Conservation (phyloP, 1,284 basidiomycete genomes). For the Ceratobasidium sp. region DNA sequence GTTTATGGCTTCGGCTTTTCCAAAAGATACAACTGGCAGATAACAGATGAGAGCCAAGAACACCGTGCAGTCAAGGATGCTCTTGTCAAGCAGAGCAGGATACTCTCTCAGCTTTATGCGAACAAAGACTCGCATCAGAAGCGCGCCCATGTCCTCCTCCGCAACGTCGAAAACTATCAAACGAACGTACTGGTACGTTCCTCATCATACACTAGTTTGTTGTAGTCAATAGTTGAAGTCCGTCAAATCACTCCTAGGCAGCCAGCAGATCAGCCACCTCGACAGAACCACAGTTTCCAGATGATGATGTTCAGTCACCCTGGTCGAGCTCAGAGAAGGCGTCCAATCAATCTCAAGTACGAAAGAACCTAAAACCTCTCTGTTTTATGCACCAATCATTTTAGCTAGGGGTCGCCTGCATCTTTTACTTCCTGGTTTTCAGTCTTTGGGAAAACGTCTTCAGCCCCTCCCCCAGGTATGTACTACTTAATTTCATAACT, state of each 20-base stretch:
- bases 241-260: not conserved
- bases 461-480: not conserved
- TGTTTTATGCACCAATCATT: no score
- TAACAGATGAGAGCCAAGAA: constrained; percentile 21
- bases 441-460: constrained; percentile 8
- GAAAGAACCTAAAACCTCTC: no score
- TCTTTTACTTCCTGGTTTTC: constrained; percentile 34
- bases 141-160: not conserved
- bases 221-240: constrained; percentile 1
- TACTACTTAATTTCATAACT: no score
- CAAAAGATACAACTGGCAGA: constrained; percentile 25
- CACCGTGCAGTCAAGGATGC: constrained; percentile 12
- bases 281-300: not conserved
- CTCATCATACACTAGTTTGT: no score
- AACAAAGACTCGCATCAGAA: not conserved
- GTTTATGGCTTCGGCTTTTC: no score
- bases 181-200: constrained; percentile 10
- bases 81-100: constrained; percentile 22
- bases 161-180: constrained; percentile 1
- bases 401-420: no score
- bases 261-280: not conserved
- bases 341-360: no score
- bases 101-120: constrained; percentile 27
- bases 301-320: no score
- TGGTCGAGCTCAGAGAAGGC: not conserved